Percentiles rank a stretch among this genome's conserved stretches.
Conservation (phyloP, 495 filamentous ascomycete species). For the Darksidea phi region DNA sequence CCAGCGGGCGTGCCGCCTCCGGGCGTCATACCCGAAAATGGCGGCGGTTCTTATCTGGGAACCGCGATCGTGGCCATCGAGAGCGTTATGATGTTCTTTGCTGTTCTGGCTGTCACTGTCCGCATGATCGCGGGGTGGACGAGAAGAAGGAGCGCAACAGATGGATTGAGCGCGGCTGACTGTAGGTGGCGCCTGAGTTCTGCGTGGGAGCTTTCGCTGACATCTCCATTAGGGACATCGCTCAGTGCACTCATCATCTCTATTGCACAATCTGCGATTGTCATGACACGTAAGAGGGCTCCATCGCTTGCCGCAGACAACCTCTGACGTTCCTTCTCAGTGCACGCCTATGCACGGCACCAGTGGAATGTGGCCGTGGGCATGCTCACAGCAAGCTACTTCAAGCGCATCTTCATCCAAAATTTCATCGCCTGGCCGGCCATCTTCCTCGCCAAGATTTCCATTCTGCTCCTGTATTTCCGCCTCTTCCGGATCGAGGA, state of each 20-base stretch:
- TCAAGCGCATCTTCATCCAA: constrained; percentile 17
- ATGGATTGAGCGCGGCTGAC: too few relatives aligned
- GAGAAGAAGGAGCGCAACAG: not conserved
- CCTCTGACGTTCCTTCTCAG: constrained; percentile 4
- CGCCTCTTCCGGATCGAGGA: constrained; percentile 23
- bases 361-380: constrained; percentile 14
- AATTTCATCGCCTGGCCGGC: constrained; percentile 23
- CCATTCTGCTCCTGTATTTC: constrained; percentile 33
- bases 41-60: constrained; percentile 5
- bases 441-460: constrained; percentile 32
- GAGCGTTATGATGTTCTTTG: constrained; percentile 3
- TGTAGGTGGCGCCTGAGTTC: too few relatives aligned
- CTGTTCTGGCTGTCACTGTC: constrained; percentile 1
- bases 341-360: constrained; percentile 10
- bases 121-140: not conserved
- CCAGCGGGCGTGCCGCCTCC: constrained; percentile 10
- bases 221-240: not conserved
- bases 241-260: constrained; percentile 2
- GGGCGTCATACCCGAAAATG: constrained; percentile 11
- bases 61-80: constrained; percentile 12
- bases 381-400: constrained; percentile 8
- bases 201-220: too few relatives aligned
- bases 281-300: constrained; percentile 3
- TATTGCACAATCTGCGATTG: constrained; percentile 11
- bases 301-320: not conserved